Evolutionary conservation across 2,329 filamentous ascomycete genomes (phyloP).

Genomic region (Trichophyton verrucosum): DNA sequence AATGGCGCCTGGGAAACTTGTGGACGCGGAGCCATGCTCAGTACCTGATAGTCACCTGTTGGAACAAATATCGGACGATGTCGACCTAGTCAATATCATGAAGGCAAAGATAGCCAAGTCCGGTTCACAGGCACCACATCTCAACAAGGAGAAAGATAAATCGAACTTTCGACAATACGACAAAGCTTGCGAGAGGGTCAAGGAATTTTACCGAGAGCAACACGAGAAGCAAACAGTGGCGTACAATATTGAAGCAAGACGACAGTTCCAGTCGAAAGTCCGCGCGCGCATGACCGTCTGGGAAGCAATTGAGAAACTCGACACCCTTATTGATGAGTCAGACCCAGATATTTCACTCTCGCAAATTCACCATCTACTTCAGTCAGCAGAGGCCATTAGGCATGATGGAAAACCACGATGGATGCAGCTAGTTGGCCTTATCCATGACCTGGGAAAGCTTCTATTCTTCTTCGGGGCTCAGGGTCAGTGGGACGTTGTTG

Average conservation of each 20-base stretch:
- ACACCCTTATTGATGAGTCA: slow-evolving; percentile 80
- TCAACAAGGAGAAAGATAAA: slow-evolving; percentile 7
- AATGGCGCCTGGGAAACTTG: slow-evolving; percentile 11
- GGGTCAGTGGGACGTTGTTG: slow-evolving; percentile 89
- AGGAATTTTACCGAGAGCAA: slow-evolving; percentile 61
- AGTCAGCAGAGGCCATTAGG: slow-evolving; percentile 83
- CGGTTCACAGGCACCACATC: neutral
- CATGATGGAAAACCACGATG: slow-evolving; percentile 43
- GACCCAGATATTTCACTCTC: slow-evolving; percentile 79
- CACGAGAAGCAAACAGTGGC: slow-evolving; percentile 41
- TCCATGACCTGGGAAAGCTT: slow-evolving; percentile 26
- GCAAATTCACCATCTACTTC: slow-evolving; percentile 82
- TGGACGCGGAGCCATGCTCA: neutral
- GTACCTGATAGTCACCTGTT: slow-evolving; percentile 5
- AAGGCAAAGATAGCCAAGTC: slow-evolving; percentile 30
- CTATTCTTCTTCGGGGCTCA: slow-evolving; percentile 46
- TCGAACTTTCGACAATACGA: slow-evolving; percentile 61
- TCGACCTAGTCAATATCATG: slow-evolving; percentile 49
- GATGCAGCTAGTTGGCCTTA: slow-evolving; percentile 26
- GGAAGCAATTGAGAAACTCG: slow-evolving; percentile 86
- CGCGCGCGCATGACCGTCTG: slow-evolving; percentile 73
- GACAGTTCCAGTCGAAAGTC: slow-evolving; percentile 53
- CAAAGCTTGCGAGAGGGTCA: slow-evolving; percentile 62
- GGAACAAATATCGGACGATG: slow-evolving; percentile 35
- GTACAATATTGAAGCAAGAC: slow-evolving; percentile 76